Base-by-base conservation (phyloP, 1,139 yeast genomes). In the Tardiomyces depauwii region DNA sequence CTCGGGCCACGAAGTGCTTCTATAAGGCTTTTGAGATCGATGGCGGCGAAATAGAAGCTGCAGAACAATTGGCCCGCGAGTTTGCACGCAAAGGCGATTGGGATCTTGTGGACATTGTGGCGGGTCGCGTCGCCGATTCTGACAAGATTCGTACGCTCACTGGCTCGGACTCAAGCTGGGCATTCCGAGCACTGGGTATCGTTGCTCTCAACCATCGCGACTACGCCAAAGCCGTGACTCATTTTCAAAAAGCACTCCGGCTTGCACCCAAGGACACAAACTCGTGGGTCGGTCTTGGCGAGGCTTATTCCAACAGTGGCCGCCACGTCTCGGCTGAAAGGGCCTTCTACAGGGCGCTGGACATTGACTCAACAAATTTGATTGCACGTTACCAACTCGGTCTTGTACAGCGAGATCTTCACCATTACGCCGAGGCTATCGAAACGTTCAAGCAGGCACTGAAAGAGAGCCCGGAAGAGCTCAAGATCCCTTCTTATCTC, bases 281-380 rank as follows among this genome's bases (percentile, higher is more conserved):
- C 54, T 81, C 95, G 12, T 89, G 97, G 97, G 72, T 84, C 23
- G 96, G 96, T 0, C 69, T 91, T 38, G 98, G 98, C 18, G 98
- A 93, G 62, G 93, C 96, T 0, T 91, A 91, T 61, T 71, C 74
- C 48, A 77, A 80, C 42, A 78, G 94, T 63, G 98, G 98, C 5
- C 73, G 96, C 51, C 69, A 81, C 43, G 91, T 84, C 49, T 95
- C 97, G 2, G 87, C 96, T 0, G 73, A 76, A 9, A 88, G 84
- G 59, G 96, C 93, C 1, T 85, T 88, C 56, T 71, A 69, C 39
- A 79, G 80, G 50, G 87, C 91, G 0, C 58, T 76, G 40, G 67
- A 71, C 21, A 55, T 84, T 16, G 75, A 76, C 33, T 70, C 76
- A 0, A 56, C 61, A 1, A 74, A 72, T 50, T 78, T 86, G 82